Base-by-base conservation (phyloP, 306 rosid genomes). In the Hippophae rhamnoides region DNA sequence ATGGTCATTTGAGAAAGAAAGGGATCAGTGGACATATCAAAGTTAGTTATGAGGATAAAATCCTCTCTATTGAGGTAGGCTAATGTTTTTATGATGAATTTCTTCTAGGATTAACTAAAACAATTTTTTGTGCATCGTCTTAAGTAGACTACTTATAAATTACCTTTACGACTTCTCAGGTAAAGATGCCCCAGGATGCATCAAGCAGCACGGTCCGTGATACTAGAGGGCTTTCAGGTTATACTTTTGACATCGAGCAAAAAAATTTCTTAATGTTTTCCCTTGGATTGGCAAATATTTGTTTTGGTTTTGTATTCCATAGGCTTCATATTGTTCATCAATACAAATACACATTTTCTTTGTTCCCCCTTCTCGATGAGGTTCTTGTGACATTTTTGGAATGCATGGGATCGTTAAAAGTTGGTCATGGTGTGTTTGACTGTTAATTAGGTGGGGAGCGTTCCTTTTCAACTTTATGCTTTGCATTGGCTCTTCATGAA, bases 181-280 rank as follows among this genome's bases (percentile, higher is more conserved):
- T 92, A 64, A 89, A 88, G 65, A 83, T 92, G 95, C 98, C 98
- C 62, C 98, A 92, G 69, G 95, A 92, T 76, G 84, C 95, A 63
- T 85, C 98, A 26, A 79, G 84, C 72, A 78, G 64, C 67, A 67
- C 84, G 51, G 93, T 92, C 62, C 85, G 75, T 10, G 98, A 92
- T 61, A 87, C 90, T 9, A 66, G 85, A 65, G 96, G 98, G 65
- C 93, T 92, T 66, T 92, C 99, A 83, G 96, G 99, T 88, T 67
- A 31, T 31, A 5, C 38, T 31, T 1, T 31, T 1, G 38, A 31
- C 3, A 2, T 31, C 38, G 38, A 31, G 38, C 0, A 18, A 18
- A 18, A 18, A 18, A 18, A 31, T 1, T 31, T 31, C 5, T 31
- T 31, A 31, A 31, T 31, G 38, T 31, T 31, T 31, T 31, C 3